These are phyloP conservation scores for Geotrichum siamense DNA, from an alignment of 1,139 yeast genomes.

Conservation along the genomic window DNA sequence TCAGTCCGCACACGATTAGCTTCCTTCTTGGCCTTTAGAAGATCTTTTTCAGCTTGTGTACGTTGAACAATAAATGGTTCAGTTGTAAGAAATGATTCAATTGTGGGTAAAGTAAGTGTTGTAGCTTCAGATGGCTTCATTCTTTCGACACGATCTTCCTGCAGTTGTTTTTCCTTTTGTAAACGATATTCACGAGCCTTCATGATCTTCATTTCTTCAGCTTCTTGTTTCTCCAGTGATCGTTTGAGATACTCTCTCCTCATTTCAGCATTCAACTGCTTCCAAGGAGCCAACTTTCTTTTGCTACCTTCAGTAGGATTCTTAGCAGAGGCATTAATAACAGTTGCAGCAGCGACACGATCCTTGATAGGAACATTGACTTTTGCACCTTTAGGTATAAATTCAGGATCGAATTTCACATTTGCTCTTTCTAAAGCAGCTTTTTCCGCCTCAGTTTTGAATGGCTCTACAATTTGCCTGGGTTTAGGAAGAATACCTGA, in stretches of 20 bases:
- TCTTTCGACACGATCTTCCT: constrained; percentile 27
- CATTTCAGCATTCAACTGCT: constrained; percentile 52
- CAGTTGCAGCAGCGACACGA: constrained; percentile 47
- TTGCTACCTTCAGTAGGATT: constrained; percentile 33
- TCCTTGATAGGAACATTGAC: constrained; percentile 48
- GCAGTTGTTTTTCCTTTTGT: constrained; percentile 32
- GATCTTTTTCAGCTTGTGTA: constrained; percentile 55
- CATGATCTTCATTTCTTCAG: constrained; percentile 39
- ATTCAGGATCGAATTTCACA: constrained; percentile 65
- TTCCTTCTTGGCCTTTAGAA: constrained; percentile 45
- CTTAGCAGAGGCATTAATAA: constrained; percentile 48
- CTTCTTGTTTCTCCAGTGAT: constrained; percentile 57
- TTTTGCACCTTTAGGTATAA: constrained; percentile 64
- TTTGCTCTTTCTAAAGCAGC: constrained; percentile 42
- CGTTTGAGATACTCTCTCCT: constrained; percentile 67
- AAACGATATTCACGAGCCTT: constrained; percentile 25
- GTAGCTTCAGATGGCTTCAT: constrained; percentile 43
- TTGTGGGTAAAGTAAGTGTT: constrained; percentile 68
- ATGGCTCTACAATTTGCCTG: constrained; percentile 56
- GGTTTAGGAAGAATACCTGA: constrained; percentile 78
- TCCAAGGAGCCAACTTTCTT: constrained; percentile 43
- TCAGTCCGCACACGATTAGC: constrained; percentile 46
- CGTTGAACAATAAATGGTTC: constrained; percentile 56
- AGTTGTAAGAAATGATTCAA: constrained; percentile 46
- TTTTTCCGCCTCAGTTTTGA: constrained; percentile 34